Percentiles rank a stretch among this genome's conserved stretches.
Evolutionary conservation across 495 filamentous ascomycete genomes (phyloP).

Genomic region (Chaetomium cochliodes): DNA sequence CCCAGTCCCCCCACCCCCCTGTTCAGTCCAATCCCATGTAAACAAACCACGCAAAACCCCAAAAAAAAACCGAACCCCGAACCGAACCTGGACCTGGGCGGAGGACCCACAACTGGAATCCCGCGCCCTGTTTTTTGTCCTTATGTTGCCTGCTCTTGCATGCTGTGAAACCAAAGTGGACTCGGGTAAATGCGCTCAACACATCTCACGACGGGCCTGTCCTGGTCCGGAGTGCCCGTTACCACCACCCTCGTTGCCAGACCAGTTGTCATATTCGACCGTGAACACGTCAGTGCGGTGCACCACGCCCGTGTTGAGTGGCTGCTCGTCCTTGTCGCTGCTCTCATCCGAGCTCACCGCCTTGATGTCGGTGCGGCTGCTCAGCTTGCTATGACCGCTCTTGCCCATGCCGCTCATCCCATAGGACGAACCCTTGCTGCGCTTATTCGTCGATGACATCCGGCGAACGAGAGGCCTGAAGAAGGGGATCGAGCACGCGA

Average conservation of each 20-base stretch:
- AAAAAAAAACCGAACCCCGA: background rate
- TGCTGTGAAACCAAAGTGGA: background rate
- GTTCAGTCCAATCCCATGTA: too few species aligned
- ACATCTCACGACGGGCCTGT: background rate
- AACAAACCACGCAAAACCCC: too few species aligned
- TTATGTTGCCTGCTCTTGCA: background rate
- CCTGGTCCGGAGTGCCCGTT: background rate
- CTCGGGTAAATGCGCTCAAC: background rate
- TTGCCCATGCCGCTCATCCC: background rate
- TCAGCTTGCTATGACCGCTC: conserved; percentile 2
- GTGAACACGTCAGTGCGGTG: conserved; percentile 1
- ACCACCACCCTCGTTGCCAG: background rate
- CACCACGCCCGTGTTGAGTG: background rate
- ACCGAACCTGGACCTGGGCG: background rate
- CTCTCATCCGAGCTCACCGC: background rate
- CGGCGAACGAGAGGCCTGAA: background rate
- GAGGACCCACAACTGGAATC: background rate
- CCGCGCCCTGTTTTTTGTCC: background rate
- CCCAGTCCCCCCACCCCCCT: too few species aligned
- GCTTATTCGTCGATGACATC: background rate
- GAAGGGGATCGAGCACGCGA: conserved; percentile 6
- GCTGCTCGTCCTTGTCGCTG: conserved; percentile 1
- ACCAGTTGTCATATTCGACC: background rate
- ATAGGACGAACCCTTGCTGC: background rate
- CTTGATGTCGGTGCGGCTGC: background rate